Evolutionary conservation across 768 basidiomycete species (phyloP).

Genomic region (Agrocybe praecox): DNA sequence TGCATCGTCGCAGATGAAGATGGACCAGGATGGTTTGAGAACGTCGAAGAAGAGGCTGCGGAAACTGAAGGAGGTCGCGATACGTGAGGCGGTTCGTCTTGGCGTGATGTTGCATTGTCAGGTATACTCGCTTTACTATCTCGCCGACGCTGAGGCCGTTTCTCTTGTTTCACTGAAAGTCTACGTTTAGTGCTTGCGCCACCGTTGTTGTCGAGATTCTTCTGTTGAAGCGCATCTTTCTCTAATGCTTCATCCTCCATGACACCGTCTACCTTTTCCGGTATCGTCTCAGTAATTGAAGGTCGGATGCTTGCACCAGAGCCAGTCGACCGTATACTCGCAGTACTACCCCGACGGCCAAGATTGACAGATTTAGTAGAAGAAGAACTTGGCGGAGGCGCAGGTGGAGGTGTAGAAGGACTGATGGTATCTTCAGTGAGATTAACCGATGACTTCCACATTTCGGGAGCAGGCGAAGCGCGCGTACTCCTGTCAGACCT

Average conservation of each 20-base stretch:
- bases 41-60: background rate
- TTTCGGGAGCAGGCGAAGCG: constrained; percentile 40
- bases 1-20: constrained; percentile 26
- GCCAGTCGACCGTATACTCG: constrained; percentile 50
- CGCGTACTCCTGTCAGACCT: constrained; percentile 30
- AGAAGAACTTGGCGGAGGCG: constrained; percentile 11
- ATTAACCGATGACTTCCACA: constrained; percentile 52
- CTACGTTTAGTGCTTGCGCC: constrained; percentile 15
- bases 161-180: constrained; percentile 16
- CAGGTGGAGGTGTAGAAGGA: background rate
- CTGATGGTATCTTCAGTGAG: constrained; percentile 41
- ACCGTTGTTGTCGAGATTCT: background rate
- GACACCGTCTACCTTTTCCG: constrained; percentile 33
- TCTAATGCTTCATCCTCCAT: constrained; percentile 14
- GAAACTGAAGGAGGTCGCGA: constrained; percentile 3
- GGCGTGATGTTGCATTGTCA: constrained; percentile 1
- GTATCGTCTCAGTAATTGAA: constrained; percentile 39
- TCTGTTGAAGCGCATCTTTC: background rate
- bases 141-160: constrained; percentile 16
- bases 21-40: background rate
- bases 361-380: constrained; percentile 38
- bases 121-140: constrained; percentile 22
- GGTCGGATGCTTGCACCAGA: constrained; percentile 40
- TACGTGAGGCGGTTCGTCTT: constrained; percentile 3
- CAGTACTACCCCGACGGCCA: constrained; percentile 47